phyloP scores from a whole-genome alignment of 2,329 filamentous ascomycete genomes.

The Clarireedia monteithiana region DNA sequence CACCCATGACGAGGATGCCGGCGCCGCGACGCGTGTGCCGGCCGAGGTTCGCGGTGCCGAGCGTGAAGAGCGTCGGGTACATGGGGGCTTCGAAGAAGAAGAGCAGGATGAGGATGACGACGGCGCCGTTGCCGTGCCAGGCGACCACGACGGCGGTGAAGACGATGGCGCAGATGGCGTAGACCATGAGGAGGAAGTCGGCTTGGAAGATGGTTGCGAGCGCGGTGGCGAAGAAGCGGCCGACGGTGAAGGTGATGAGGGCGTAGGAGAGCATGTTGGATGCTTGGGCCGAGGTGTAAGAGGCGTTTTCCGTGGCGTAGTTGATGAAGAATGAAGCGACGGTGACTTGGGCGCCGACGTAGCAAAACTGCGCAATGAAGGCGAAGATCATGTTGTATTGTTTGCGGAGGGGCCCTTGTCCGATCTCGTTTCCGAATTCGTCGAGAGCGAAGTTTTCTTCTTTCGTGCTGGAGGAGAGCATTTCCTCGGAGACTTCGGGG shows the following conservation, averaged over 20 bases:
- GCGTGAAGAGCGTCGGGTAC: conserved; percentile 73
- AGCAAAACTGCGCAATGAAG: conserved; percentile 69
- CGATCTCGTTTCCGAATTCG: conserved; percentile 42
- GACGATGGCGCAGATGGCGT: conserved; percentile 44
- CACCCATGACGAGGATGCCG: conserved; percentile 63
- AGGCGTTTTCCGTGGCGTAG: conserved; percentile 53
- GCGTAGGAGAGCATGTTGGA: conserved; percentile 67
- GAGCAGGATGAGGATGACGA: conserved; percentile 58
- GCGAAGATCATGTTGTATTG: conserved; percentile 73
- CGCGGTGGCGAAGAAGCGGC: conserved; percentile 59
- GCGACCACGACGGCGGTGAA: conserved; percentile 26
- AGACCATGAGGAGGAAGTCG: conserved; percentile 55
- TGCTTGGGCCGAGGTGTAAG: conserved; percentile 43
- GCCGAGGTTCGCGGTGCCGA: conserved; percentile 68
- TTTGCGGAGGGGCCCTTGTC: conserved; percentile 51
- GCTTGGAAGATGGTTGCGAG: conserved; percentile 34
- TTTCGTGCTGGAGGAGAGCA: conserved; percentile 28
- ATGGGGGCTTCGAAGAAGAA: conserved; percentile 76
- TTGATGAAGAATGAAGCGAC: conserved; percentile 67
- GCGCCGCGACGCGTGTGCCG: conserved; percentile 70
- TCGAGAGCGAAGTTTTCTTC: conserved; percentile 38
- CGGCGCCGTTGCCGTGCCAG: conserved; percentile 35
- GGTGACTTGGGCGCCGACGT: conserved; percentile 63
- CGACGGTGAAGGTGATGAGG: conserved; percentile 64
- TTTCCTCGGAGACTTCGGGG: conserved; percentile 48